Evolutionary conservation across 2,329 filamentous ascomycete species (phyloP), one percentile per base, ranked within the genome.

Genomic region (Claviceps sp.): DNA sequence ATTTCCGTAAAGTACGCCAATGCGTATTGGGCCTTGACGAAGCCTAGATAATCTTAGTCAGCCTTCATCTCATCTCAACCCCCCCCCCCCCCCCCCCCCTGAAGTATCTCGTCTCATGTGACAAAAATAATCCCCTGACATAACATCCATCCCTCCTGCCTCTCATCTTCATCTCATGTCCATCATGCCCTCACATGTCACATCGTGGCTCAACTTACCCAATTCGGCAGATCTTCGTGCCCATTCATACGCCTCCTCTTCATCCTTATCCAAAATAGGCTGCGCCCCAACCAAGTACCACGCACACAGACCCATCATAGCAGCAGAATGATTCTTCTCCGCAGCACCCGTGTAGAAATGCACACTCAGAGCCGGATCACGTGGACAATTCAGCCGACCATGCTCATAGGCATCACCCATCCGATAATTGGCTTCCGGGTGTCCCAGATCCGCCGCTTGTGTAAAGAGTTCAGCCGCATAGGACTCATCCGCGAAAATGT

Each of bases 341-440:
- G 93, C 93, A 13, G 93, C 91, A 26, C 83, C 85, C 1, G 91
- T 98, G 71, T 98, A 98, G 64, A 96, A 98, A 66, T 98, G 93
- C 9, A 98, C 89, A 57, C 89, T 96, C 50, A 98, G 73, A 1
- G 90, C 88, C 2, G 93, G 88, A 65, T 98, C 93, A 50, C 83
- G 82, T 1, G 93, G 93, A 62, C 93, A 98, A 58, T 79, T 82
- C 52, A 97, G 75, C 56, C 83, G 80, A 14, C 93, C 93, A 62
- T 95, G 88, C 69, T 98, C 93, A 64, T 98, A 98, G 0, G 91
- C 90, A 64, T 96, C 88, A n/a, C 93, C 93, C 70, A 98, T 81
- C 50, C 88, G 80, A 67, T 83, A 89, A 61, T 84, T 88, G 34
- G 93, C 90, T 58, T 95, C 85, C 2, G 85, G 72, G 61, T 98